Evolutionary conservation across 176 grass and related monocot genomes (phyloP).

Genomic region (Aegilops speltoides): DNA sequence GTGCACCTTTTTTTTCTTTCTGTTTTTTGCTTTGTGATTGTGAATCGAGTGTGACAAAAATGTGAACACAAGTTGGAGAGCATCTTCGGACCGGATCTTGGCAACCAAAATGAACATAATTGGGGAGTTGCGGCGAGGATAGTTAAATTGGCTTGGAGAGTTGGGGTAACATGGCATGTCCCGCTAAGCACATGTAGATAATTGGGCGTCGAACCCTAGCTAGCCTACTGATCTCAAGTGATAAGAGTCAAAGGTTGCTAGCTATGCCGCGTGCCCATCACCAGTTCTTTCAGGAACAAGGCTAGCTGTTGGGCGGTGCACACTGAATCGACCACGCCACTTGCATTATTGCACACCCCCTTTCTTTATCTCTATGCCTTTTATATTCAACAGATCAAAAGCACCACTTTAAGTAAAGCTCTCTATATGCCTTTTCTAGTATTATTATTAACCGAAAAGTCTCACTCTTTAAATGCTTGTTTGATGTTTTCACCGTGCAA

Average conservation of each 20-base stretch:
- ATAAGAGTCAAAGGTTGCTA: conserved; percentile 37
- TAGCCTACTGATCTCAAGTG: background rate
- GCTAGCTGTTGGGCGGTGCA: background rate
- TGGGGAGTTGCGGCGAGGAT: background rate
- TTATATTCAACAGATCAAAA: background rate
- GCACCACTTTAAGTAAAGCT: background rate
- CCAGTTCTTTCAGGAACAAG: background rate
- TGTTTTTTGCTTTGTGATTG: background rate
- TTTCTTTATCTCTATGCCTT: background rate
- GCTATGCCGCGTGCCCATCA: conserved; percentile 23
- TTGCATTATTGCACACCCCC: background rate
- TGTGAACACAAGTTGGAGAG: background rate
- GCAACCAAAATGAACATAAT: too few species aligned
- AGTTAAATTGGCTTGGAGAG: background rate
- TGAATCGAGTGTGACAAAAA: background rate
- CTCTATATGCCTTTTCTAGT: background rate
- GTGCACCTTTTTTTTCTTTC: too few species aligned
- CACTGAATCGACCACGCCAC: background rate
- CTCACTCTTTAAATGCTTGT: background rate
- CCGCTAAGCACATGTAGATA: conserved; percentile 12
- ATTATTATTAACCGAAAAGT: background rate
- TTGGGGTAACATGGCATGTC: conserved; percentile 18
- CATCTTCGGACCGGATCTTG: conserved; percentile 12
- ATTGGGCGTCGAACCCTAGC: conserved; percentile 5
- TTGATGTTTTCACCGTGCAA: background rate